Evolutionary conservation across 1,284 basidiomycete genomes (phyloP).

Genomic region (Leccinum pachyderme): DNA sequence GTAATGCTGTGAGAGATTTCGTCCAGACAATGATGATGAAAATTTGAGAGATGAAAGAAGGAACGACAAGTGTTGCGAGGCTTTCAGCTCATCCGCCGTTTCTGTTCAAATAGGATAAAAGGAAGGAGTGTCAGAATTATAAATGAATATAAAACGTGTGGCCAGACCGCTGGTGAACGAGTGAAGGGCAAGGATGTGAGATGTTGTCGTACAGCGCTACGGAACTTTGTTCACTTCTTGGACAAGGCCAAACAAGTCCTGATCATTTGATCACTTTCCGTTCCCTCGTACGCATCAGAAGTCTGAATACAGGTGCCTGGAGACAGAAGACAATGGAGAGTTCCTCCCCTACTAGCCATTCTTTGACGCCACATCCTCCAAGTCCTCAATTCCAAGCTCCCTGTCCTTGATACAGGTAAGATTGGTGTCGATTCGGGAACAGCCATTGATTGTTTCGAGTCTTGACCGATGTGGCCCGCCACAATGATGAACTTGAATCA

Average conservation of each 20-base stretch:
- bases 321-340: not conserved
- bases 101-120: too few relatives aligned
- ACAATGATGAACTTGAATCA: slow-evolving; percentile 56
- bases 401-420: slow-evolving; percentile 76
- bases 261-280: slow-evolving; percentile 31
- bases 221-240: not conserved
- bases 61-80: too few relatives aligned
- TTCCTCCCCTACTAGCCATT: slow-evolving; percentile 39
- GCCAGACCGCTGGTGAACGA: too few relatives aligned
- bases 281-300: not conserved
- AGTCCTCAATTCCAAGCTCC: slow-evolving; percentile 70
- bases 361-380: slow-evolving; percentile 57
- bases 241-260: slow-evolving; percentile 39
- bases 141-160: too few relatives aligned
- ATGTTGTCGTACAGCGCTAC: not conserved
- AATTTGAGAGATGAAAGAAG: not conserved
- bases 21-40: not conserved
- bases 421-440: slow-evolving; percentile 52
- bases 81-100: too few relatives aligned
- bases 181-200: too few relatives aligned
- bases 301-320: not conserved
- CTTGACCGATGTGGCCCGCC: slow-evolving; percentile 58
- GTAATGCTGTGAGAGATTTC: not conserved
- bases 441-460: slow-evolving; percentile 43
- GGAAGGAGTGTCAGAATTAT: too few relatives aligned